These are phyloP conservation scores for Plasmodium vivax DNA, from an alignment of 169 alveolate genomes.

Conservation along the genomic window DNA sequence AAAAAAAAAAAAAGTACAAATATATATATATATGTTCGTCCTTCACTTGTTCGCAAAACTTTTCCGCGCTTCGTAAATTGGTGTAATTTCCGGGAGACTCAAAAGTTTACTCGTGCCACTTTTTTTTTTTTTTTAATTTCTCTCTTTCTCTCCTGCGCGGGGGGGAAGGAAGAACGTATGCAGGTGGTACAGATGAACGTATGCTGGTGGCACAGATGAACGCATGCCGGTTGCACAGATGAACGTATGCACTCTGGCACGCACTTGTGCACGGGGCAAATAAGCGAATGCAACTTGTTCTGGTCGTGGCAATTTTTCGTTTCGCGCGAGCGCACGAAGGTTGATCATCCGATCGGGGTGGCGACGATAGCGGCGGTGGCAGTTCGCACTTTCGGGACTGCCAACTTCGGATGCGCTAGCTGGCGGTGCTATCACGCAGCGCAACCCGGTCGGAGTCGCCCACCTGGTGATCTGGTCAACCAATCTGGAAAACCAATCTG, in stretches of 20 bases:
- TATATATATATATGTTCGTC: not conserved
- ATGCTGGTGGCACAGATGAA: not conserved
- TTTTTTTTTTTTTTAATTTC: not conserved
- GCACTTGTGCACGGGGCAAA: not conserved
- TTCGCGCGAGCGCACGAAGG: not conserved
- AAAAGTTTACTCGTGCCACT: not conserved
- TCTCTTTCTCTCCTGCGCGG: not conserved
- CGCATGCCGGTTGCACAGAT: not conserved
- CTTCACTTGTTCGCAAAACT: not conserved
- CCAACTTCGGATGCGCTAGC: not conserved
- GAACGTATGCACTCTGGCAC: not conserved
- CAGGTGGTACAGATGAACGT: too few species aligned
- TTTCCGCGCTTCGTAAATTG: not conserved
- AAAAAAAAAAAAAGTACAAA: not conserved
- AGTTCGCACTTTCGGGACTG: too few species aligned
- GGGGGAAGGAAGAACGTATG: not conserved
- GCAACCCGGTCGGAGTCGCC: not conserved
- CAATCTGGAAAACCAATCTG: too few species aligned
- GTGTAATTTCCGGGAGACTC: not conserved
- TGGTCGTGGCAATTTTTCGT: not conserved
- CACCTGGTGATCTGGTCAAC: not conserved
- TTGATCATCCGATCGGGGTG: not conserved
- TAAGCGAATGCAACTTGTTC: not conserved
- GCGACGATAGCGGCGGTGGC: too few species aligned
- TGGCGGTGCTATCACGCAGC: not conserved